Evolutionary conservation across 2,329 filamentous ascomycete genomes (phyloP).

Genomic region (Neofusicoccum ribis): DNA sequence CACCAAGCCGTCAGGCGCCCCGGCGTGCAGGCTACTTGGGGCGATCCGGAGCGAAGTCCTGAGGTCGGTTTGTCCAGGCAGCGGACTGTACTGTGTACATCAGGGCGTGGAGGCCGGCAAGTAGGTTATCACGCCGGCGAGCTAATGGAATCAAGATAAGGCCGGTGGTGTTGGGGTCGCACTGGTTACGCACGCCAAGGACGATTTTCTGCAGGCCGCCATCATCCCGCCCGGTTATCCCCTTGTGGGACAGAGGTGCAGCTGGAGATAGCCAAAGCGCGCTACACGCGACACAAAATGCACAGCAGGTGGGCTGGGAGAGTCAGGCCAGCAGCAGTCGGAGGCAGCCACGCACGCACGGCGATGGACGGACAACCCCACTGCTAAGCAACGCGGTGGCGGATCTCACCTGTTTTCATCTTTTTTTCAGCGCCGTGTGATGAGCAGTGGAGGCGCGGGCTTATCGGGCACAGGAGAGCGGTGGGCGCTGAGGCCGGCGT

Average conservation of each 20-base stretch:
- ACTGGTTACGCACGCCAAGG: neutral
- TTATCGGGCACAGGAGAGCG: slow-evolving; percentile 1
- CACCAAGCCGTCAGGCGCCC: neutral
- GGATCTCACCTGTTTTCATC: neutral
- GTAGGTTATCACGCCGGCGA: neutral
- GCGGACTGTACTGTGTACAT: neutral
- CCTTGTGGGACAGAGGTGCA: neutral
- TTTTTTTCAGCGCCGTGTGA: neutral
- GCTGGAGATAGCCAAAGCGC: neutral
- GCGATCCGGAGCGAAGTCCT: slow-evolving; percentile 2
- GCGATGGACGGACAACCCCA: neutral
- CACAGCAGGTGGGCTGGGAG: neutral
- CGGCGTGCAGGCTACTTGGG: neutral
- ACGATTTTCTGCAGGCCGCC: neutral
- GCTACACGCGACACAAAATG: neutral
- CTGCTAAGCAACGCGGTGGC: neutral
- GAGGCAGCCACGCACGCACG: slow-evolving; percentile 4
- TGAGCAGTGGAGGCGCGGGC: neutral
- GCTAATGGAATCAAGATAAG: slow-evolving; percentile 17
- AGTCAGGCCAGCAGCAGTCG: neutral
- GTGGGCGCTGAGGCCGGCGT: neutral
- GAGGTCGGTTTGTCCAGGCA: neutral
- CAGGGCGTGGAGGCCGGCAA: neutral
- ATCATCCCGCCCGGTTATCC: slow-evolving; percentile 2
- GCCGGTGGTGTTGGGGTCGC: neutral